Evolutionary conservation across 305 asterid genomes (phyloP).

Genomic region (Fraxinus velutina): DNA sequence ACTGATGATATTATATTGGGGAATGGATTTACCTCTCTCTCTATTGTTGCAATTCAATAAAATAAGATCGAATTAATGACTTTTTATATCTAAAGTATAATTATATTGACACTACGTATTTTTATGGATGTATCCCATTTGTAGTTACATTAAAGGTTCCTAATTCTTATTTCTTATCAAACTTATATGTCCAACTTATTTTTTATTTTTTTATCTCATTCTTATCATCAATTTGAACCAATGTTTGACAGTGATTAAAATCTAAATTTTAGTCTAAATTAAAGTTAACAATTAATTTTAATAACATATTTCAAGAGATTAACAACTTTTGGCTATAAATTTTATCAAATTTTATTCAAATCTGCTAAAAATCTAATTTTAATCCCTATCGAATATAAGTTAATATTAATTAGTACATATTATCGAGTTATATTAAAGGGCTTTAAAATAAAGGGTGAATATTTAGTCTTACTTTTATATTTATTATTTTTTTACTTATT

Average conservation of each 20-base stretch:
- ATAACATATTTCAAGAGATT: background rate
- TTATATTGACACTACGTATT: background rate
- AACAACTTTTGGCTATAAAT: background rate
- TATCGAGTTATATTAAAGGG: background rate
- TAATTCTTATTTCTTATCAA: background rate
- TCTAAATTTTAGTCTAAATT: no score
- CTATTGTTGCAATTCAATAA: background rate
- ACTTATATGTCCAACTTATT: background rate
- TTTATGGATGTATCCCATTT: no score
- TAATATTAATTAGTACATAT: background rate
- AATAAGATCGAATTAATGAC: background rate
- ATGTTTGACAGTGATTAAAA: background rate
- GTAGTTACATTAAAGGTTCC: background rate
- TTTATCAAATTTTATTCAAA: no score
- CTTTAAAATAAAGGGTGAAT: background rate
- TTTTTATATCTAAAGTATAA: background rate
- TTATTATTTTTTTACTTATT: background rate
- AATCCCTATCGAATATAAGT: no score
- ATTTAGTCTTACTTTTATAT: background rate
- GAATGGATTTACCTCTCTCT: background rate
- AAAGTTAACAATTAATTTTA: no score
- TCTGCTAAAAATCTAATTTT: background rate
- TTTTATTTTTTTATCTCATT: background rate
- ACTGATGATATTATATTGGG: background rate
- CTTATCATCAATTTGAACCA: background rate